Conservation (phyloP, 345 rosid genomes). For the Anastatica hierochuntica region DNA sequence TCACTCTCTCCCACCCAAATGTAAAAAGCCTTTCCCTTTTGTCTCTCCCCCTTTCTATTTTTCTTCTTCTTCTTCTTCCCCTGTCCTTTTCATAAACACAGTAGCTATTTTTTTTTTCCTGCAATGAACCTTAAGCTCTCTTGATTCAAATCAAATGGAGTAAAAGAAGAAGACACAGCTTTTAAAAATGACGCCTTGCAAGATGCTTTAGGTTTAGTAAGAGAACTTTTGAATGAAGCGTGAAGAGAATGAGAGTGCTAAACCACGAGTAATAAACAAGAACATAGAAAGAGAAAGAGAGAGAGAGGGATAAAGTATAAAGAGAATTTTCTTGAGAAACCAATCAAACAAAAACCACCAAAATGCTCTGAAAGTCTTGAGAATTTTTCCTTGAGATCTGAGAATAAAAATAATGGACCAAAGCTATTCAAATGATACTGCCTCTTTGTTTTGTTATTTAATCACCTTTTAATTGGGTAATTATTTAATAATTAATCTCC, state of each 20-base stretch:
- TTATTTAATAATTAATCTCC: constrained; percentile 12
- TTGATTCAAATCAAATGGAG: constrained; percentile 1
- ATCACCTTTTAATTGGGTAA: neutral
- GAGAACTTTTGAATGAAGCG: constrained; percentile 19
- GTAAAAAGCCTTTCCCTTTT: constrained; percentile 15
- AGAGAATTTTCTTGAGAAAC: constrained; percentile 45
- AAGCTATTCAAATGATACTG: neutral
- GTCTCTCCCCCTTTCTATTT: neutral
- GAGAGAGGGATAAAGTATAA: neutral
- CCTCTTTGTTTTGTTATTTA: neutral
- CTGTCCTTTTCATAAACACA: constrained; percentile 23
- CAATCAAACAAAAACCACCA: constrained; percentile 27
- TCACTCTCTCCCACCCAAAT: constrained; percentile 18
- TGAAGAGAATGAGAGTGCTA: constrained; percentile 27
- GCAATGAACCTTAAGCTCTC: constrained; percentile 3
- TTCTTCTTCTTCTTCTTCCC: constrained; percentile 18
- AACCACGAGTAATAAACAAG: constrained; percentile 14
- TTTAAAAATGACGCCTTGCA: constrained; percentile 24
- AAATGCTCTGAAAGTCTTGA: constrained; percentile 48
- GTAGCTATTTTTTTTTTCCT: constrained; percentile 10
- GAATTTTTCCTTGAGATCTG: constrained; percentile 77
- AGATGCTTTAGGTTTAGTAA: constrained; percentile 16
- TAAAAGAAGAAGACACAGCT: constrained; percentile 24
- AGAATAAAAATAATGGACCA: constrained; percentile 20
- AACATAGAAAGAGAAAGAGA: constrained; percentile 1